Conservation (phyloP, 2,329 filamentous ascomycete species). For the Cadophora sp. region DNA sequence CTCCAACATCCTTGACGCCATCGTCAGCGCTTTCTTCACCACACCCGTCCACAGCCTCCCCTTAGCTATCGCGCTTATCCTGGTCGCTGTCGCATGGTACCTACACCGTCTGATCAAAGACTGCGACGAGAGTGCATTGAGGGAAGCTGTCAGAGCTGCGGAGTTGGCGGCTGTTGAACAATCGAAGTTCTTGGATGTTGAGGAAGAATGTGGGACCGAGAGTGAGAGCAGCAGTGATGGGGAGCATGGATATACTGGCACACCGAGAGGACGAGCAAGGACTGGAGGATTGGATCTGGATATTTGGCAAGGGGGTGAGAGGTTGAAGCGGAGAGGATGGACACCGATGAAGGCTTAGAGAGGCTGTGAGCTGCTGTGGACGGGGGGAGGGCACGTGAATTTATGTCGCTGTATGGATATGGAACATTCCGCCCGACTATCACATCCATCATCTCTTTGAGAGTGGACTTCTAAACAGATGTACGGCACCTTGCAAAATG, state of each 20-base stretch:
- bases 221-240: not conserved
- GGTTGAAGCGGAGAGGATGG: constrained; percentile 1
- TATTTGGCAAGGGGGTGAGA: constrained; percentile 6
- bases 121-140: not conserved
- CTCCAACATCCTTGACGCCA: not conserved
- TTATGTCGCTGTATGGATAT: not conserved
- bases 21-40: constrained; percentile 3
- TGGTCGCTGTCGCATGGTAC: not conserved
- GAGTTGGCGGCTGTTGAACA: constrained; percentile 2
- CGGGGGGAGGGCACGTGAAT: not conserved
- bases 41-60: not conserved
- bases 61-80: not conserved
- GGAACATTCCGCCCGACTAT: not conserved
- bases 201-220: not conserved
- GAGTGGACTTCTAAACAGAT: too few relatives aligned
- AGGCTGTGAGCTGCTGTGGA: not conserved
- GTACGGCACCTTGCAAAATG: too few relatives aligned
- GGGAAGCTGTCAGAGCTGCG: not conserved
- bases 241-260: not conserved
- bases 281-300: not conserved
- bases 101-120: not conserved
- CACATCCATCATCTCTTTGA: too few relatives aligned
- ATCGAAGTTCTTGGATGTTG: not conserved
- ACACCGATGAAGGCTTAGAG: not conserved
- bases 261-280: not conserved